phyloP scores from a whole-genome alignment of 1,139 yeast species.

The Entelexis paramagnoliae region DNA sequence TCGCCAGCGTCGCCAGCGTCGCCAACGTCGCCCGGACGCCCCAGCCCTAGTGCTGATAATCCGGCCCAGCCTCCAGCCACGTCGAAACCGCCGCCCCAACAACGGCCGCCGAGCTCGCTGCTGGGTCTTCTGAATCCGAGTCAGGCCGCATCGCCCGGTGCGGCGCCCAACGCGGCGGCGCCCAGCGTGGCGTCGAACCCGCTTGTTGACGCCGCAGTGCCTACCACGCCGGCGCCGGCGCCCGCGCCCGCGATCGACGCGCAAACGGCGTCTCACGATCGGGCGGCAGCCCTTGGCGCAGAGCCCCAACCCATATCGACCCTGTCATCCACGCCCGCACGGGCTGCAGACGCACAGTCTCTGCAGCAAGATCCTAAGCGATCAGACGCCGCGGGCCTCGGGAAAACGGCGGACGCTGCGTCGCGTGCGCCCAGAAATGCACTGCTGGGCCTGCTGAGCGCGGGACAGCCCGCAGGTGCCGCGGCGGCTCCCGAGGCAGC shows the following conservation, averaged over 20 bases:
- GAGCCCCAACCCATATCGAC: slow-evolving; percentile 2
- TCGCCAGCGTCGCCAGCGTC: background rate
- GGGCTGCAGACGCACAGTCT: background rate
- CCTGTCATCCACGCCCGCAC: background rate
- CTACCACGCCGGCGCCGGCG: background rate
- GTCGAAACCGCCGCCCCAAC: background rate
- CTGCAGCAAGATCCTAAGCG: background rate
- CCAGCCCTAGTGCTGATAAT: background rate
- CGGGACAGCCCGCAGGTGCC: background rate
- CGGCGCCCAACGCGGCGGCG: no score
- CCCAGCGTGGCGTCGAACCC: no score
- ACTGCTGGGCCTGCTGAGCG: background rate
- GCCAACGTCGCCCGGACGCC: background rate
- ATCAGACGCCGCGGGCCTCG: background rate
- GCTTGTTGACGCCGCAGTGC: background rate
- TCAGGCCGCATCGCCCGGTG: no score
- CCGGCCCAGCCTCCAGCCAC: background rate
- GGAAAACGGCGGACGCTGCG: background rate
- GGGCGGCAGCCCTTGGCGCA: background rate
- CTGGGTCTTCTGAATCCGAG: background rate
- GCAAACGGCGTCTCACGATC: background rate
- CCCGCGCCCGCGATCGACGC: background rate
- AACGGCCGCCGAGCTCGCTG: background rate
- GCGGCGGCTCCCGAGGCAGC: no score
- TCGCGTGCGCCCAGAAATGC: background rate